These are phyloP conservation scores for Phytopythium aichiense DNA, from an alignment of 352 stramenopile species.

Conservation along the genomic window DNA sequence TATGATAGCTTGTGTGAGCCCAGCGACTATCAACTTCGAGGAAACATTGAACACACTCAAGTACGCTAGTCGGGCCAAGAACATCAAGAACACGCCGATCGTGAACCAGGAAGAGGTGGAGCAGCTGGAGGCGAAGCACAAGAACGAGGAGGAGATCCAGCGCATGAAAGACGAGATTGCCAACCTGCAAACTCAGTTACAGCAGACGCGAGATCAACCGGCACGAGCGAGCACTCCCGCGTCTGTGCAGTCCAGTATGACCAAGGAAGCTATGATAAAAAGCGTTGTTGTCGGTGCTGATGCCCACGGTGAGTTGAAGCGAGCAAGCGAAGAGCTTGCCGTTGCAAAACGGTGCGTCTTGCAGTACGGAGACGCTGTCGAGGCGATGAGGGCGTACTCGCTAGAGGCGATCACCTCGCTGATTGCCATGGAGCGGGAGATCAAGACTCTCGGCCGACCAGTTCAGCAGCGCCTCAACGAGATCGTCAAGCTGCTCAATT, in stretches of 20 bases:
- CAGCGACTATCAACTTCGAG: constrained; percentile 79
- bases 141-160: constrained; percentile 48
- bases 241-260: background rate
- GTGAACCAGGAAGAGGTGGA: constrained; percentile 89
- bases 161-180: constrained; percentile 81
- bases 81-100: constrained; percentile 99
- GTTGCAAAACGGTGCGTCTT: constrained; percentile 36
- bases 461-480: constrained; percentile 81
- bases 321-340: constrained; percentile 24
- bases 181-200: constrained; percentile 61
- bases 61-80: constrained; percentile 99
- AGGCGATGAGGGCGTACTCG: constrained; percentile 49
- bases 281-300: background rate
- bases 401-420: constrained; percentile 68
- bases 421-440: constrained; percentile 73
- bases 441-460: constrained; percentile 61
- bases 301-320: constrained; percentile 1
- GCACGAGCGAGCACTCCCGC: constrained; percentile 6
- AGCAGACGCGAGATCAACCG: constrained; percentile 23
- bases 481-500: constrained; percentile 75
- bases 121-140: constrained; percentile 43
- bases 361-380: constrained; percentile 41
- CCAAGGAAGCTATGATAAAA: background rate
- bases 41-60: constrained; percentile 98
- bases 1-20: constrained; percentile 89